Evolutionary conservation across 768 basidiomycete species (phyloP).

Genomic region (Lanmaoa pseudosensibilis): DNA sequence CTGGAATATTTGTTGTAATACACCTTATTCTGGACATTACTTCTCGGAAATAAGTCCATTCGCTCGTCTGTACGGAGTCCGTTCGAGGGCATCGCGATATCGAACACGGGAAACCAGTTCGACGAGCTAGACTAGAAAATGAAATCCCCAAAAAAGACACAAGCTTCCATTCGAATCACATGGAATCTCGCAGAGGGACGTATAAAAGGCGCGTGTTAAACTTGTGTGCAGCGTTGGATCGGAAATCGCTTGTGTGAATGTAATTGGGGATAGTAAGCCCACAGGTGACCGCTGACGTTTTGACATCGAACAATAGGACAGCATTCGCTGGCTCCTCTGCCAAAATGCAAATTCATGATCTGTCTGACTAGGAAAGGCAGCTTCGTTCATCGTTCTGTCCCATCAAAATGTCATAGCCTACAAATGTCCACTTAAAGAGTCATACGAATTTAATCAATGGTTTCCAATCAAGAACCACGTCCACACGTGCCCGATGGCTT

Average conservation of each 20-base stretch:
- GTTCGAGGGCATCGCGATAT: neutral
- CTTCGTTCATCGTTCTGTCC: neutral
- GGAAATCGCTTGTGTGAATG: slow-evolving; percentile 11
- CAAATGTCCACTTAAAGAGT: slow-evolving; percentile 3
- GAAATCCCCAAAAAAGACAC: slow-evolving; percentile 11
- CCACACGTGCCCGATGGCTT: slow-evolving; percentile 3
- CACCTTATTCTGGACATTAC: slow-evolving; percentile 31
- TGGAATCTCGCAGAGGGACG: slow-evolving; percentile 1
- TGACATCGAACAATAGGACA: neutral
- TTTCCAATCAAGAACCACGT: slow-evolving; percentile 10
- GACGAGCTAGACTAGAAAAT: neutral
- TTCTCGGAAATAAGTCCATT: slow-evolving; percentile 16
- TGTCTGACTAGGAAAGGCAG: slow-evolving; percentile 9
- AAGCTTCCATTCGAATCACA: slow-evolving; percentile 21
- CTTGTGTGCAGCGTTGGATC: neutral
- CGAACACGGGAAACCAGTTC: neutral
- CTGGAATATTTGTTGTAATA: slow-evolving; percentile 37
- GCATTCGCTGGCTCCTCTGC: neutral
- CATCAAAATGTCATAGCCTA: slow-evolving; percentile 1
- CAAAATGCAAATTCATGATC: slow-evolving; percentile 16
- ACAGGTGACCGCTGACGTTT: neutral
- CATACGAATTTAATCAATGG: neutral
- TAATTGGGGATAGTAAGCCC: neutral
- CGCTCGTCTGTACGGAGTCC: neutral
- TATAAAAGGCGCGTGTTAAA: neutral